Base-by-base conservation (phyloP, 2,329 filamentous ascomycete species). In the Periconia digitata region DNA sequence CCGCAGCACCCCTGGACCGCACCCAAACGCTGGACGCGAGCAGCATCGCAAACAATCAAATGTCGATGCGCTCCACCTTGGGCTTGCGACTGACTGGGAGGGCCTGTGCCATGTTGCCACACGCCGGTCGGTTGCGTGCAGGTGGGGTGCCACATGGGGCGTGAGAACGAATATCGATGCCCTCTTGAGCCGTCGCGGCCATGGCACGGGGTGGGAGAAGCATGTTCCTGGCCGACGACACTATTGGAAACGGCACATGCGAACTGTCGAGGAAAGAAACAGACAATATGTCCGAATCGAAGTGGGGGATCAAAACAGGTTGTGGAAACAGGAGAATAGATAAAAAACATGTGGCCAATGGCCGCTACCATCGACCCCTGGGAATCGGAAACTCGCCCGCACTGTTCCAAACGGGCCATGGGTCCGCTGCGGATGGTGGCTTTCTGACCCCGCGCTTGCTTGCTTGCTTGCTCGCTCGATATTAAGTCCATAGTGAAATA, bases 241-340 rank as follows among this genome's bases (percentile, higher is more conserved):
- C 27, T 35, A 46, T 49, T 59, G 57, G 56, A 67, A 64, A 65
- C 55, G 48, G 58, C 54, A 41, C 48, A 47, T 51, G 51, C 54
- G 27, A 32, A 32, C 27, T 32, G 8, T 32, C 27, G n/a, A 32
- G 24, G 27, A 32, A 15, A 32, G 27, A 43, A 58, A 57, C 56
- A 49, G 52, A 53, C 56, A 60, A 58, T 50, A 53, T 41, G 53
- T 39, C 51, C 60, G 62, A 66, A 62, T 67, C 56, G 61, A 57
- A 61, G 46, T 32, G 27, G 27, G 27, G 48, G 39, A 47, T 49
- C 24, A 32, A 27, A 32, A 29, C 43, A 51, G 48, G 43, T 47
- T 45, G 39, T 47, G 59, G 60, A 65, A 63, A 61, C 58, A 53
- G 46, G 52, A 53, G 43, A 60, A 46, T 48, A 45, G 51, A 53